Evolutionary conservation across 805 yeast species (phyloP).

Genomic region (Lachancea sp.): DNA sequence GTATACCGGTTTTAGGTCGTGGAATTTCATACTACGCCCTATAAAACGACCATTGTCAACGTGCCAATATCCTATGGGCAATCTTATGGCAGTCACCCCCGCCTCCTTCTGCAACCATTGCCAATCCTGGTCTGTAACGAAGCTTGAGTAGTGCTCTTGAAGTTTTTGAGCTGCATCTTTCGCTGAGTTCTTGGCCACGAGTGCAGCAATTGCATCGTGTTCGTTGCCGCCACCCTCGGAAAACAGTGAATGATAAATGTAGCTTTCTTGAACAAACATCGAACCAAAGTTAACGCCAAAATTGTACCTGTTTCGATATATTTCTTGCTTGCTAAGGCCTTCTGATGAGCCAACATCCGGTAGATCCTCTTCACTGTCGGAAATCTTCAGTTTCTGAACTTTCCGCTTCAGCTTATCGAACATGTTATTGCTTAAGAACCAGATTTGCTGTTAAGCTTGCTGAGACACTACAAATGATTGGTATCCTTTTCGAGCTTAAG

Average conservation of each 20-base stretch:
- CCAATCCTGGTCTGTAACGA: constrained; percentile 71
- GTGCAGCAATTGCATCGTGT: constrained; percentile 58
- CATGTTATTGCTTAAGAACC: constrained; percentile 6
- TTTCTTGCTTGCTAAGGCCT: constrained; percentile 38
- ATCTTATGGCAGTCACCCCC: constrained; percentile 73
- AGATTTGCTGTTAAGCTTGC: neutral
- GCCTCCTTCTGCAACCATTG: constrained; percentile 51
- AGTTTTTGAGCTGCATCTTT: constrained; percentile 48
- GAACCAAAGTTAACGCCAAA: constrained; percentile 86
- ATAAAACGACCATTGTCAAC: constrained; percentile 55
- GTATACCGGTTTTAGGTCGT: constrained; percentile 49
- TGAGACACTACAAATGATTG: too few species aligned
- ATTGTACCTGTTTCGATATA: constrained; percentile 56
- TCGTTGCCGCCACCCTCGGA: constrained; percentile 58
- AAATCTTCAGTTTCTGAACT: constrained; percentile 16
- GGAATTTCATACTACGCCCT: constrained; percentile 57
- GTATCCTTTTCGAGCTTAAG: too few species aligned
- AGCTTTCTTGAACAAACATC: constrained; percentile 71
- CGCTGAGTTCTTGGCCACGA: constrained; percentile 43
- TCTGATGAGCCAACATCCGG: constrained; percentile 16
- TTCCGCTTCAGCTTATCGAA: constrained; percentile 22
- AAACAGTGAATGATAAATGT: constrained; percentile 63
- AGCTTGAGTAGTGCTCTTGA: constrained; percentile 61
- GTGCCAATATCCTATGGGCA: constrained; percentile 91
- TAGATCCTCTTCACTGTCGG: constrained; percentile 25